phyloP scores from a whole-genome alignment of 768 basidiomycete species.

The Pisolithus microcarpus region DNA sequence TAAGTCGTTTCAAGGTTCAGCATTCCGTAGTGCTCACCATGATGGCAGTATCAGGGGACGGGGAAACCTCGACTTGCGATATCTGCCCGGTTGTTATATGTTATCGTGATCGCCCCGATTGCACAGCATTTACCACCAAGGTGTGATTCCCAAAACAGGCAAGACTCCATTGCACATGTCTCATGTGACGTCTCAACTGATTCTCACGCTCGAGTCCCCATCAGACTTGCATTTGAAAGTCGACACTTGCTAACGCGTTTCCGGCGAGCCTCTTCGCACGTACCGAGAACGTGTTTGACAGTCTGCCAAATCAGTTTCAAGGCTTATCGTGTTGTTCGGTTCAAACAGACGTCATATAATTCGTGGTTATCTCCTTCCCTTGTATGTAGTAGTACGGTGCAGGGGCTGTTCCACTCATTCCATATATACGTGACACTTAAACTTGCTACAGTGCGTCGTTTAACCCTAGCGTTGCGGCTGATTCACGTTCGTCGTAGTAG shows the following conservation, averaged over 20 bases:
- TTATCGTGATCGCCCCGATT: neutral
- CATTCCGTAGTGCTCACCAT: slow-evolving; percentile 18
- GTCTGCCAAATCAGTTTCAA: too few relatives aligned
- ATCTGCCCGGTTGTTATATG: neutral
- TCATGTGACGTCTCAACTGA: neutral
- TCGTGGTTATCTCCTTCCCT: too few relatives aligned
- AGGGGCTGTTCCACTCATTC: too few relatives aligned
- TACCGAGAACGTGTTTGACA: too few relatives aligned
- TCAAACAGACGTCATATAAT: too few relatives aligned
- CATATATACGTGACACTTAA: too few relatives aligned
- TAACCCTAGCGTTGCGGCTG: neutral
- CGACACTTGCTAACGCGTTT: neutral
- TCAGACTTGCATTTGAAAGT: neutral
- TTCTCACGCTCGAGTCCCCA: too few relatives aligned
- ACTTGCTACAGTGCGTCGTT: too few relatives aligned
- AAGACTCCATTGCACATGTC: neutral
- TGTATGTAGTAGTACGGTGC: too few relatives aligned
- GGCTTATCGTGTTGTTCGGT: too few relatives aligned
- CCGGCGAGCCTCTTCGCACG: too few relatives aligned
- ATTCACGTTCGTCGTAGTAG: slow-evolving; percentile 1
- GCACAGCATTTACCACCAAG: slow-evolving; percentile 1
- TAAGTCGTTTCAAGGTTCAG: neutral
- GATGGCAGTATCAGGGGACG: neutral
- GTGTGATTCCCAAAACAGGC: neutral
- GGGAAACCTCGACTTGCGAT: neutral